Percentiles rank a stretch among this genome's conserved stretches.
Conservation (phyloP, 192 early-diverging fungal genomes). For the Coemansia sp. region DNA sequence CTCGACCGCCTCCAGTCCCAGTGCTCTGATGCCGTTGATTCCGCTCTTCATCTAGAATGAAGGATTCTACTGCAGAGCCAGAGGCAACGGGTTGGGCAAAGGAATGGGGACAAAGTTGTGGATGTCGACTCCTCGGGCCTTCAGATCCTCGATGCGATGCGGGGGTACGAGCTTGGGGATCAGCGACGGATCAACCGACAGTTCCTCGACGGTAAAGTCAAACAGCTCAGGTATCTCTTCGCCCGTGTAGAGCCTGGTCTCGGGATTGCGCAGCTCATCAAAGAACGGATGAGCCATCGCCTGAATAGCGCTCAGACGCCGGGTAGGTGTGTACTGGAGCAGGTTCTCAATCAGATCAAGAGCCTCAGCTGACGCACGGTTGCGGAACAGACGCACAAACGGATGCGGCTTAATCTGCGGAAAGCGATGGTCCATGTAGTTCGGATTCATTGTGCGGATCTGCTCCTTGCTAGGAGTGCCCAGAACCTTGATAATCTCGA, state of each 20-base stretch:
- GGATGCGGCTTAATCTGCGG: constrained; percentile 95
- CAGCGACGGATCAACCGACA: constrained; percentile 83
- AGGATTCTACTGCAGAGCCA: constrained; percentile 35
- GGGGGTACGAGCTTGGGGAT: constrained; percentile 76
- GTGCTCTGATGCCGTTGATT: too few species aligned
- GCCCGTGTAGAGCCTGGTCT: constrained; percentile 79
- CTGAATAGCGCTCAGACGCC: constrained; percentile 81
- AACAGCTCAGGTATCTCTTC: constrained; percentile 84
- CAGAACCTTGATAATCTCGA: constrained; percentile 99
- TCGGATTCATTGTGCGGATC: constrained; percentile 96
- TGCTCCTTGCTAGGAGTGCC: constrained; percentile 96
- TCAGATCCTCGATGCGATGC: constrained; percentile 54
- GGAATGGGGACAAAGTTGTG: constrained; percentile 47
- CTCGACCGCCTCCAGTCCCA: too few species aligned
- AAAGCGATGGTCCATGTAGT: constrained; percentile 98
- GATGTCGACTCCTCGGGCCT: constrained; percentile 39
- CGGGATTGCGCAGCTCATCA: constrained; percentile 90
- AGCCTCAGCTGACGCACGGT: constrained; percentile 78
- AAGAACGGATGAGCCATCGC: constrained; percentile 95
- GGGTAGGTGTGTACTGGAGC: constrained; percentile 87
- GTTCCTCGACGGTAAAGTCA: constrained; percentile 82
- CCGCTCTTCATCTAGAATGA: too few species aligned
- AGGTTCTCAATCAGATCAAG: constrained; percentile 82
- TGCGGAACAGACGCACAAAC: constrained; percentile 83
- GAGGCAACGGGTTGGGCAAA: constrained; percentile 40